Percentiles rank a stretch among this genome's conserved stretches.
Evolutionary conservation across 2,329 filamentous ascomycete species (phyloP).

Genomic region (Trichoderma guizhouense): DNA sequence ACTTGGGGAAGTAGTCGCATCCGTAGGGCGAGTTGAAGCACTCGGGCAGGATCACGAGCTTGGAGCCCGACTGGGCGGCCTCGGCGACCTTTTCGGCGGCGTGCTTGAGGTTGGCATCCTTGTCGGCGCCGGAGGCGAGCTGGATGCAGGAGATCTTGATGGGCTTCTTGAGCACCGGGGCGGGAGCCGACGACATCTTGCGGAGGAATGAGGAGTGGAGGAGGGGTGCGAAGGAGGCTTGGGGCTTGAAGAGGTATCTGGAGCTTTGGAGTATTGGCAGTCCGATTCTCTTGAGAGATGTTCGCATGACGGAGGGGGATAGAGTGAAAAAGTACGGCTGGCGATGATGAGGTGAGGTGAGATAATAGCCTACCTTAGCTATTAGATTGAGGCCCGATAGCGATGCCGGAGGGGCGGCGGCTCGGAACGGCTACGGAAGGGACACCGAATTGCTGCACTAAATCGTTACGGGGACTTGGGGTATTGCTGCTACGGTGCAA

Average conservation of each 20-base stretch:
- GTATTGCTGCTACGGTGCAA: no score
- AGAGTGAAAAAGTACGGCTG: neutral
- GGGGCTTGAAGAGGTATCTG: constrained; percentile 19
- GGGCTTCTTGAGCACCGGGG: constrained; percentile 64
- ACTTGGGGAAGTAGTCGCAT: constrained; percentile 81
- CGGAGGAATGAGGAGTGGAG: constrained; percentile 26
- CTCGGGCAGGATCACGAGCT: constrained; percentile 89
- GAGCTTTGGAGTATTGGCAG: constrained; percentile 1
- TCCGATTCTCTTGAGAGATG: neutral
- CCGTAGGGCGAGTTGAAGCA: constrained; percentile 99
- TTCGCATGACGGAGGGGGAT: neutral
- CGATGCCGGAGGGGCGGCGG: constrained; percentile 16
- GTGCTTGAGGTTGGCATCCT: constrained; percentile 75
- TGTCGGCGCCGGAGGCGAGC: constrained; percentile 77
- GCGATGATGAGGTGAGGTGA: constrained; percentile 2
- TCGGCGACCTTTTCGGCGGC: constrained; percentile 80
- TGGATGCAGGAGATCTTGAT: constrained; percentile 80
- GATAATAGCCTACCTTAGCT: neutral
- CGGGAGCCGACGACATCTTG: constrained; percentile 35
- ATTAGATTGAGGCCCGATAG: constrained; percentile 4
- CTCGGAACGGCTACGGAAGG: constrained; percentile 10
- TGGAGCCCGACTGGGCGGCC: constrained; percentile 71
- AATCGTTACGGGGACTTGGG: neutral
- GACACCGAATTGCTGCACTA: neutral
- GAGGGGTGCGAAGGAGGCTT: constrained; percentile 18